Percentiles rank a stretch among this genome's conserved stretches.
Evolutionary conservation across 345 rosid species (phyloP).

Genomic region (Brassica cretica): DNA sequence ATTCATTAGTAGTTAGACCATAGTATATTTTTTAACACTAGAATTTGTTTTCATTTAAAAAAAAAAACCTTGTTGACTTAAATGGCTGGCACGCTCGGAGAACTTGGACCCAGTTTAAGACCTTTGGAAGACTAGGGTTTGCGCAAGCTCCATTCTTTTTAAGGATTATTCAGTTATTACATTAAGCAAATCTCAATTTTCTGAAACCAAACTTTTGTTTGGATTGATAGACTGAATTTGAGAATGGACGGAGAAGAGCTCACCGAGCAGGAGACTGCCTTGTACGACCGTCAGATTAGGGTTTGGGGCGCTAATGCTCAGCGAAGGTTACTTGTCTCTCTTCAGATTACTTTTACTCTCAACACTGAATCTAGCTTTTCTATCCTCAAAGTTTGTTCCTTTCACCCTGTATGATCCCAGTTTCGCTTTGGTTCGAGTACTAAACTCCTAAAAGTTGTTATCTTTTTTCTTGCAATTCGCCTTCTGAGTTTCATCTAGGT

Average conservation of each 20-base stretch:
- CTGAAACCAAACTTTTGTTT: not conserved
- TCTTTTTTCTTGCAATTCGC: not conserved
- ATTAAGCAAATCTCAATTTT: not conserved
- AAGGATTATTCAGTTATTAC: not conserved
- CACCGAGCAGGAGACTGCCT: conserved; percentile 94
- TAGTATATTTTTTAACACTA: not conserved
- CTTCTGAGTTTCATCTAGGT: not conserved
- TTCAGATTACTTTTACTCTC: not conserved
- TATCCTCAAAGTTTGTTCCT: not conserved
- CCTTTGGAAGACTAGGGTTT: not conserved
- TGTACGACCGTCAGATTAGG: conserved; percentile 95
- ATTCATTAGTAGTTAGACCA: no score
- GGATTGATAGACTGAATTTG: conserved; percentile 18
- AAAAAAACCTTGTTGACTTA: not conserved
- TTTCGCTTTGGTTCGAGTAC: not conserved
- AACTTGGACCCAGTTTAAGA: conserved; percentile 4
- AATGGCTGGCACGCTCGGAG: not conserved
- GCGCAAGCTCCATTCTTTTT: not conserved
- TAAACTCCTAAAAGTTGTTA: not conserved
- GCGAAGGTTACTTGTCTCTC: conserved; percentile 52
- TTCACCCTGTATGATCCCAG: not conserved
- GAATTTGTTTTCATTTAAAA: not conserved
- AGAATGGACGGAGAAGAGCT: conserved; percentile 91
- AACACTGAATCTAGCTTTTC: not conserved
- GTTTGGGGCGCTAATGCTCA: conserved; percentile 99